Conservation (phyloP, 1,284 basidiomycete species). For the Sanghuangporus weigelae region DNA sequence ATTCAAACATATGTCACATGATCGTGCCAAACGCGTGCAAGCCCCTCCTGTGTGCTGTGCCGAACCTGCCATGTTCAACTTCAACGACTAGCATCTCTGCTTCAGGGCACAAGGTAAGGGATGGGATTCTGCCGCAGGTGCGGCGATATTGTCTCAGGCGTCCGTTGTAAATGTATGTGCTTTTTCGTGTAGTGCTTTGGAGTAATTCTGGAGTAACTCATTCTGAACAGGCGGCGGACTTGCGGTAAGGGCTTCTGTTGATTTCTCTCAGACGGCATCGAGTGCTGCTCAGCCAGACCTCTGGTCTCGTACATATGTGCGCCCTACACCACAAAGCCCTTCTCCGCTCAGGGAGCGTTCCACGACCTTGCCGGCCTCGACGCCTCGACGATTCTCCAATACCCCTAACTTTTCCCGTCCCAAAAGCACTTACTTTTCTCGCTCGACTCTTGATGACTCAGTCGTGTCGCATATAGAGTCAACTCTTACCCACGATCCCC, state of each 20-base stretch:
- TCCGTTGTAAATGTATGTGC: constrained; percentile 56
- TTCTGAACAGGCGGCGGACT: constrained; percentile 43
- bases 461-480: constrained; percentile 57
- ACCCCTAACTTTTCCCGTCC: constrained; percentile 30
- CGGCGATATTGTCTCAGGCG: constrained; percentile 67
- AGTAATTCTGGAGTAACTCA: not conserved
- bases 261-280: constrained; percentile 49
- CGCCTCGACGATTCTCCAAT: constrained; percentile 36
- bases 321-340: constrained; percentile 36
- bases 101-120: not conserved
- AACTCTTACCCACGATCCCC: constrained; percentile 41
- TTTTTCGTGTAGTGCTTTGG: not conserved
- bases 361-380: constrained; percentile 10
- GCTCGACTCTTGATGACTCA: constrained; percentile 29
- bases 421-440: constrained; percentile 29
- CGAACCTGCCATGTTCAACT: not conserved
- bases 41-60: not conserved
- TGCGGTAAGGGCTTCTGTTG: constrained; percentile 65
- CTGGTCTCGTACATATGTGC: constrained; percentile 76
- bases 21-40: not conserved
- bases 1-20: not conserved
- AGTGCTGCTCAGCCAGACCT: constrained; percentile 47
- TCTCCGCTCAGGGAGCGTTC: constrained; percentile 21
- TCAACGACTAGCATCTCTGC: not conserved
- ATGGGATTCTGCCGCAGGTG: constrained; percentile 82